Conservation (phyloP, 2,329 filamentous ascomycete genomes). For the Penicillium hordei region DNA sequence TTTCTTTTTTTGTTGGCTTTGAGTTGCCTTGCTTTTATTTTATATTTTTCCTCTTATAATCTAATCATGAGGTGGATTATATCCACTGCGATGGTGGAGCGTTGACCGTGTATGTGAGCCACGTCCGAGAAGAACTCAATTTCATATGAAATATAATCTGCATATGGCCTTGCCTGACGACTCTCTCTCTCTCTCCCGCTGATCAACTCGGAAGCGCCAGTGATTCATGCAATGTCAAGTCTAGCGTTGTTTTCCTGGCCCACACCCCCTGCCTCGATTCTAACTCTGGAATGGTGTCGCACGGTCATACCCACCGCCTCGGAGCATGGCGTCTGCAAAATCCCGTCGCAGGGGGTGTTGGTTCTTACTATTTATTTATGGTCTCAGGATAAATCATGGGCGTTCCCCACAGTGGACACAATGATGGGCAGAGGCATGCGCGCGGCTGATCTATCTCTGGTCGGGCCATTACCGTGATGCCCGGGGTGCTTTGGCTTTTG, state of each 20-base stretch:
- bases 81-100: background rate
- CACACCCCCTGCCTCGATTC: slow-evolving; percentile 3
- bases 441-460: slow-evolving; percentile 21
- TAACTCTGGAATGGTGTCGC: slow-evolving; percentile 8
- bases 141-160: background rate
- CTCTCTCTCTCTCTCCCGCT: background rate
- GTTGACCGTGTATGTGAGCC: background rate
- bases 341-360: slow-evolving; percentile 8
- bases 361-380: slow-evolving; percentile 1
- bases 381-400: slow-evolving; percentile 9
- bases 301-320: slow-evolving; percentile 13
- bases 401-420: slow-evolving; percentile 18
- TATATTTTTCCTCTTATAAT: background rate
- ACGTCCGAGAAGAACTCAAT: background rate
- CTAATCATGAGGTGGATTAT: background rate
- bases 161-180: background rate
- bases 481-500: slow-evolving; percentile 5
- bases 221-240: background rate
- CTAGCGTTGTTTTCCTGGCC: background rate
- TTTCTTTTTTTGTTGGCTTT: background rate
- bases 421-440: slow-evolving; percentile 16
- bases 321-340: slow-evolving; percentile 13
- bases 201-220: background rate
- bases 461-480: slow-evolving; percentile 5
- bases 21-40: background rate